These are phyloP conservation scores for Saccharomycopsis fermentans DNA, from an alignment of 805 yeast species.

Conservation along the genomic window DNA sequence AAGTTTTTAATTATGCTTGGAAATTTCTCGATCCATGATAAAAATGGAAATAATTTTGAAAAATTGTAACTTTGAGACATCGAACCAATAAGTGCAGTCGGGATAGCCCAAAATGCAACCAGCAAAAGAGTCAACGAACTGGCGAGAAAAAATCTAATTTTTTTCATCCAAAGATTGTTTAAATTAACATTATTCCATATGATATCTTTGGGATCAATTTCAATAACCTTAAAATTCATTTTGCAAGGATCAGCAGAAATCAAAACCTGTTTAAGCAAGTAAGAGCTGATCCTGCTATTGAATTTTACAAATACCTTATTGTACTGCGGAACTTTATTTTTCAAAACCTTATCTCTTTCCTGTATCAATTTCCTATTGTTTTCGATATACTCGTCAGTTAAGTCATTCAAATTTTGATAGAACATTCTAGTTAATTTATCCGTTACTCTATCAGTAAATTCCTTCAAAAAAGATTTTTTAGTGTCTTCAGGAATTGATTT, in stretches of 20 bases:
- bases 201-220: constrained; percentile 56
- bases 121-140: constrained; percentile 37
- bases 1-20: constrained; percentile 46
- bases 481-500: constrained; percentile 6
- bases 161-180: constrained; percentile 28
- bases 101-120: constrained; percentile 60
- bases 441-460: background rate
- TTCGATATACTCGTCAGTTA: constrained; percentile 5
- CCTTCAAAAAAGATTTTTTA: background rate
- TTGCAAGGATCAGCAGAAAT: constrained; percentile 34
- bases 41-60: constrained; percentile 48
- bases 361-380: constrained; percentile 2
- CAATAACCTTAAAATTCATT: constrained; percentile 36
- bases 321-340: constrained; percentile 12
- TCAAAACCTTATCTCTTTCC: constrained; percentile 6
- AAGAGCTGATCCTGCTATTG: constrained; percentile 44
- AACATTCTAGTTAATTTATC: background rate
- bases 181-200: constrained; percentile 55
- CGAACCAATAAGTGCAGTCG: constrained; percentile 72
- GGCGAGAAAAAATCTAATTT: constrained; percentile 34
- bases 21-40: constrained; percentile 42
- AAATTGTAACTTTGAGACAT: constrained; percentile 65
- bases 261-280: constrained; percentile 52
- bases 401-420: background rate
- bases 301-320: constrained; percentile 57